Conservation (phyloP, 2,329 filamentous ascomycete genomes). For the Monilinia aucupariae region DNA sequence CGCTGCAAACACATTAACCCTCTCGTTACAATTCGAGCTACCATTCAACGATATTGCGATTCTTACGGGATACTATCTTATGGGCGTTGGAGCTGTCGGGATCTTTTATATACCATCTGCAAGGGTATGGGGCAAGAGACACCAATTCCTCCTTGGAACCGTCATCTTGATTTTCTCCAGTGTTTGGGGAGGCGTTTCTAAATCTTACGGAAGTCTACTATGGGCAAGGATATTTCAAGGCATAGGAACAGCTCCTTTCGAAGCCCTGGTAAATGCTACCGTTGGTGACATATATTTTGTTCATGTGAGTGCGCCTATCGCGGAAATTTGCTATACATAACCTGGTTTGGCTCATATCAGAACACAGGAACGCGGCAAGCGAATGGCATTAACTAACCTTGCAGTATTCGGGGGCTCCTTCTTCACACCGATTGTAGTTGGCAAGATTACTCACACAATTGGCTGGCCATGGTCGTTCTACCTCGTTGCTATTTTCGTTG, state of each 20-base stretch:
- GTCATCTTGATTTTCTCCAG: conserved; percentile 67
- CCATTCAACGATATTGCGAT: conserved; percentile 73
- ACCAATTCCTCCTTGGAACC: conserved; percentile 75
- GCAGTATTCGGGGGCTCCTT: conserved; percentile 67
- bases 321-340: not conserved
- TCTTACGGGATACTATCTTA: conserved; percentile 80
- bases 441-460: conserved; percentile 71
- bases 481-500: conserved; percentile 79
- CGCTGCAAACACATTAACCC: conserved; percentile 77
- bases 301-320: conserved; percentile 50
- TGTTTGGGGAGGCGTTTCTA: conserved; percentile 66
- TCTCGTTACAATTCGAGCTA: conserved; percentile 60
- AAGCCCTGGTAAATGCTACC: conserved; percentile 80
- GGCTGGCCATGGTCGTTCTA: conserved; percentile 89
- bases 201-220: conserved; percentile 65
- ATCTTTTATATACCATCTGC: conserved; percentile 83
- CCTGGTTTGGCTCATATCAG: not conserved
- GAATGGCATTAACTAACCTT: conserved; percentile 77
- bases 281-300: conserved; percentile 90
- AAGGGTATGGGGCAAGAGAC: conserved; percentile 87
- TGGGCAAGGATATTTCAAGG: conserved; percentile 82
- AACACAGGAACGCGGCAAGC: conserved; percentile 62
- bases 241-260: conserved; percentile 79
- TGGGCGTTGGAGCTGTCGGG: conserved; percentile 75
- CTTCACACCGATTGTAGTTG: conserved; percentile 82